These are phyloP conservation scores for Globisporangium takayamanum DNA, from an alignment of 352 stramenopile species.

Conservation along the genomic window DNA sequence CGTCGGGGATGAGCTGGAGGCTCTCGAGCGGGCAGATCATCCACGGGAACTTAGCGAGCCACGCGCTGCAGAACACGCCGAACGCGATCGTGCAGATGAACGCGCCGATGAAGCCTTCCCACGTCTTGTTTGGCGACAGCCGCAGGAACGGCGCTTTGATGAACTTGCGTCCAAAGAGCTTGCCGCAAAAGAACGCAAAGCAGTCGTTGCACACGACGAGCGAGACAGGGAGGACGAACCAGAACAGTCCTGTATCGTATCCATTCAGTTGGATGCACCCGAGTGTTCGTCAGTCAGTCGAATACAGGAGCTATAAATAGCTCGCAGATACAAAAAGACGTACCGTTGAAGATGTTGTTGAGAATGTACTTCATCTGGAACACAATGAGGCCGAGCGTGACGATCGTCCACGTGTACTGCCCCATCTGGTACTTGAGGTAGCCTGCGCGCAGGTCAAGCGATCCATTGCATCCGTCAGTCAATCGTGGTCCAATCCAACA, in stretches of 20 bases:
- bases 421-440: constrained; percentile 27
- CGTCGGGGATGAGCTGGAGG: constrained; percentile 66
- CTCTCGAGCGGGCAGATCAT: constrained; percentile 91
- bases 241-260: constrained; percentile 81
- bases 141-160: constrained; percentile 88
- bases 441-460: not conserved
- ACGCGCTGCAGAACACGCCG: constrained; percentile 89
- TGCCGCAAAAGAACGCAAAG: constrained; percentile 93
- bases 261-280: not conserved
- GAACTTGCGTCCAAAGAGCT: constrained; percentile 86
- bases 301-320: not conserved
- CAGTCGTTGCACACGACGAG: constrained; percentile 95
- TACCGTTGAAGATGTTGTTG: constrained; percentile 94
- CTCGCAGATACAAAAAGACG: constrained; percentile 1
- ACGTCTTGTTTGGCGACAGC: constrained; percentile 99
- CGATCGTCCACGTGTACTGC: constrained; percentile 95
- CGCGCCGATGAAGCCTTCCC: constrained; percentile 98
- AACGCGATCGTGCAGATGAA: constrained; percentile 95
- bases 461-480: too few relatives aligned
- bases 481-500: too few relatives aligned
- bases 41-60: constrained; percentile 90
- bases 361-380: constrained; percentile 97
- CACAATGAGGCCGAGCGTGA: constrained; percentile 93
- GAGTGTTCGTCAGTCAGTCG: not conserved
- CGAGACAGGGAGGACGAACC: constrained; percentile 92